Conservation (phyloP, 2,329 filamentous ascomycete genomes). For the Periglandula ipomoeae region DNA sequence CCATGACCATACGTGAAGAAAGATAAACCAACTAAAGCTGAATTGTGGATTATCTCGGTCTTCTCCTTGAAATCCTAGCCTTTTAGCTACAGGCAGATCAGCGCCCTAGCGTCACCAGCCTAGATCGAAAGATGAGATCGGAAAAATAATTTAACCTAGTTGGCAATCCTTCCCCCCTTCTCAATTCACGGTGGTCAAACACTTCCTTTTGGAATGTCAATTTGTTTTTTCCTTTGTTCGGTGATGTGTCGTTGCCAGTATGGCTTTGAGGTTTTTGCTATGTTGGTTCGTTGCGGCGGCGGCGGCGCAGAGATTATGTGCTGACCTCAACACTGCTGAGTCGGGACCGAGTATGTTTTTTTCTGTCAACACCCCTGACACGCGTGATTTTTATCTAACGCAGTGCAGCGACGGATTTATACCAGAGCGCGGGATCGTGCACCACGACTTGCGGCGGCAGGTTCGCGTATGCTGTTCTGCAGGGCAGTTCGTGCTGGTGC, state of each 20-base stretch:
- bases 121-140: too few species aligned
- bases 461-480: conserved; percentile 4
- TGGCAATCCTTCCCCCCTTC: background rate
- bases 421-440: conserved; percentile 5
- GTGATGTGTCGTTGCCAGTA: background rate
- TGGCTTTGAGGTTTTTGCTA: background rate
- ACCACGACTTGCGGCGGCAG: conserved; percentile 1
- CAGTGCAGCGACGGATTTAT: background rate
- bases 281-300: background rate
- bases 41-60: too few species aligned
- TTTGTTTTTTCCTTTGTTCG: background rate
- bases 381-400: background rate
- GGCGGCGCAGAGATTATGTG: background rate
- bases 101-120: too few species aligned
- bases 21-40: too few species aligned
- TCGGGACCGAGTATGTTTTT: conserved; percentile 28
- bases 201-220: too few species aligned
- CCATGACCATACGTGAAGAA: too few species aligned
- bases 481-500: conserved; percentile 6
- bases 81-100: too few species aligned
- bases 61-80: too few species aligned
- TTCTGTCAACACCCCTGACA: conserved; percentile 21
- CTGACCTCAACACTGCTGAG: background rate
- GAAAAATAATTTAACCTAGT: background rate
- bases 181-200: too few species aligned